A percentile compares a stretch with the other conserved stretches of the same genome.
phyloP scores from a whole-genome alignment of 2,329 filamentous ascomycete genomes.

The Ceratocystis huliohia region DNA sequence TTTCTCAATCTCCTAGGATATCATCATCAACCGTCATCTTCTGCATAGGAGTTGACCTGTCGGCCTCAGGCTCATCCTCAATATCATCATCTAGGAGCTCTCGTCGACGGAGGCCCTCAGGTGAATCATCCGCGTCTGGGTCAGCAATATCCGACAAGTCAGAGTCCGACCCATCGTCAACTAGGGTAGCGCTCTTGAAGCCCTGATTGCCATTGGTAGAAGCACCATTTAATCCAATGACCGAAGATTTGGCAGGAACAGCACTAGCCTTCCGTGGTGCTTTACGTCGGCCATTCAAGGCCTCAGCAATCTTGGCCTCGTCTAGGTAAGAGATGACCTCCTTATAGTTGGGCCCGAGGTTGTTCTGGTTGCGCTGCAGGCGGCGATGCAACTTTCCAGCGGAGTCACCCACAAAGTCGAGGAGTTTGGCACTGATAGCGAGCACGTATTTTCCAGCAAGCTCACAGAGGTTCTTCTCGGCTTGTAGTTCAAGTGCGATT shows the following conservation, averaged over 20 bases:
- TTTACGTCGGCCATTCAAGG: slow-evolving; percentile 30
- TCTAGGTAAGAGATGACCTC: slow-evolving; percentile 74
- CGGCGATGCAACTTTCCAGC: slow-evolving; percentile 55
- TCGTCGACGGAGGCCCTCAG: slow-evolving; percentile 43
- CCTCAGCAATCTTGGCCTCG: slow-evolving; percentile 41
- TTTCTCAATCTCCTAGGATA: slow-evolving; percentile 31
- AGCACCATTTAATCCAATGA: background rate
- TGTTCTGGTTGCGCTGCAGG: slow-evolving; percentile 64
- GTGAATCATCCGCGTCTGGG: slow-evolving; percentile 38
- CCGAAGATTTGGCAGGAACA: slow-evolving; percentile 24
- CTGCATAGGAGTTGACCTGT: slow-evolving; percentile 17
- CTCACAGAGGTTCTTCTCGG: slow-evolving; percentile 77
- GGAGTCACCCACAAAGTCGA: slow-evolving; percentile 51
- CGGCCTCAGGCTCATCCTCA: slow-evolving; percentile 31
- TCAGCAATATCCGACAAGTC: slow-evolving; percentile 18
- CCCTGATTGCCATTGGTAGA: slow-evolving; percentile 25
- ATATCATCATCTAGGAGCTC: slow-evolving; percentile 42
- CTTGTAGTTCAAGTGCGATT: slow-evolving; percentile 54
- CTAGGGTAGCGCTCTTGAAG: slow-evolving; percentile 25
- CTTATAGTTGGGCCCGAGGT: slow-evolving; percentile 72
- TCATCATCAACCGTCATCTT: slow-evolving; percentile 25
- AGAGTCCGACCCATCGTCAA: slow-evolving; percentile 18
- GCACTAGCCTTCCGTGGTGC: slow-evolving; percentile 24
- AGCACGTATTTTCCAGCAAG: slow-evolving; percentile 75
- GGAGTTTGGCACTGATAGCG: slow-evolving; percentile 58